Evolutionary conservation across 495 filamentous ascomycete species (phyloP).

Genomic region (Hypomontagnella submonticulosa): DNA sequence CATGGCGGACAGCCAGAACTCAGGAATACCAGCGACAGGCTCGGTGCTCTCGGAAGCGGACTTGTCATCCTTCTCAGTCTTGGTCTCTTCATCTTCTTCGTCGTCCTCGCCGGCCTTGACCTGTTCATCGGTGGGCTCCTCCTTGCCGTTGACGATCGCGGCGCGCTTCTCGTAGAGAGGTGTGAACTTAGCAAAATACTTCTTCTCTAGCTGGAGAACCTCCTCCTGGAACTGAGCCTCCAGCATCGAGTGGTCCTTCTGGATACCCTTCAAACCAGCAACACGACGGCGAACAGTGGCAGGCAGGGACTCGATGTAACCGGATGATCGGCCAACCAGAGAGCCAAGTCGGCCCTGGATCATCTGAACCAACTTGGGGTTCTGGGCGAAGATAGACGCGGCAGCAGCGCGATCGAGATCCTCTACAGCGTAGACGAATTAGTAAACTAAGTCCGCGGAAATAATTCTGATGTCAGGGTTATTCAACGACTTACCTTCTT

Average conservation of each 20-base stretch:
- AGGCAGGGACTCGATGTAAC: conserved; percentile 97
- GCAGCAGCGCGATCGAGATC: conserved; percentile 87
- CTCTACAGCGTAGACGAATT: conserved; percentile 66
- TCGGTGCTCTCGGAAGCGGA: conserved; percentile 58
- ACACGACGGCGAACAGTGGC: conserved; percentile 89
- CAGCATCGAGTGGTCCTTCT: conserved; percentile 98
- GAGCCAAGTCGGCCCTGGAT: conserved; percentile 95
- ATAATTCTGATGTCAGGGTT: conserved; percentile 8
- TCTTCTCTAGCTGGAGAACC: conserved; percentile 97
- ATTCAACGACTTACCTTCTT: conserved; percentile 79
- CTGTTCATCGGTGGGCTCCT: conserved; percentile 87
- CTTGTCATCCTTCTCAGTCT: conserved; percentile 65
- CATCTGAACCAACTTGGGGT: conserved; percentile 92
- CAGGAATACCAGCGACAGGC: conserved; percentile 81
- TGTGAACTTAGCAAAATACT: conserved; percentile 98
- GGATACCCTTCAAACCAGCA: conserved; percentile 93
- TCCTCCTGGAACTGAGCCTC: conserved; percentile 99
- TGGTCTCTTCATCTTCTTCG: conserved; percentile 71
- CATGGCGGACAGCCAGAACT: conserved; percentile 99
- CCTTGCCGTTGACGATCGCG: conserved; percentile 87
- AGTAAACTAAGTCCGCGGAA: conserved; percentile 30
- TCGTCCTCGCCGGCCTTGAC: conserved; percentile 86
- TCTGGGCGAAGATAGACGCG: conserved; percentile 90
- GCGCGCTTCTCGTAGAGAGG: conserved; percentile 96
- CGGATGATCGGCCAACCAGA: conserved; percentile 93